These are phyloP conservation scores for Podila epicladia DNA, from an alignment of 192 early-diverging fungal species.

Conservation along the genomic window DNA sequence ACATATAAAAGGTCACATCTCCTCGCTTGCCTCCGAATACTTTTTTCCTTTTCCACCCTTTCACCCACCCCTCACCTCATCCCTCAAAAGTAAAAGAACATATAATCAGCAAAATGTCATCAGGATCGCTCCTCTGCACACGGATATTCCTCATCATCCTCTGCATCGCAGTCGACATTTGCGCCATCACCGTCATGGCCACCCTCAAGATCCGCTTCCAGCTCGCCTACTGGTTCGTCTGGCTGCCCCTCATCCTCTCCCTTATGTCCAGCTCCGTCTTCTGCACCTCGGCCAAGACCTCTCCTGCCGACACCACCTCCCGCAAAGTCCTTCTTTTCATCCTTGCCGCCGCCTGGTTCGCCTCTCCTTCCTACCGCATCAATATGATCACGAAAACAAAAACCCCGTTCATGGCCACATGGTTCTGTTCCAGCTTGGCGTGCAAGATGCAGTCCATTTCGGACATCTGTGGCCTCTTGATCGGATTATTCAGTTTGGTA, in stretches of 20 bases:
- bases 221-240: no score
- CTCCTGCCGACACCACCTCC: neutral
- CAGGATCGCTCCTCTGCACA: no score
- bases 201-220: no score
- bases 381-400: neutral
- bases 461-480: constrained; percentile 2
- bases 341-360: constrained; percentile 11
- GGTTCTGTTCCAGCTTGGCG: neutral
- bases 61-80: no score
- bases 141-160: no score
- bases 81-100: no score
- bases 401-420: neutral
- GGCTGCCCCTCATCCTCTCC: constrained; percentile 4
- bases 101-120: no score
- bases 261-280: constrained; percentile 13
- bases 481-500: neutral
- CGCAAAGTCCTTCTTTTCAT: constrained; percentile 1
- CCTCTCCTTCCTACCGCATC: constrained; percentile 11
- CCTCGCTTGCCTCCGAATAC: no score
- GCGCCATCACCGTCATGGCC: no score
- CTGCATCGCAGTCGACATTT: no score
- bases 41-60: no score
- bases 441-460: constrained; percentile 1
- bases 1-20: no score
- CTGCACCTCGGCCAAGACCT: neutral